Base-by-base conservation (phyloP, 1,139 yeast species). In the Suhomyces anneliseae region DNA sequence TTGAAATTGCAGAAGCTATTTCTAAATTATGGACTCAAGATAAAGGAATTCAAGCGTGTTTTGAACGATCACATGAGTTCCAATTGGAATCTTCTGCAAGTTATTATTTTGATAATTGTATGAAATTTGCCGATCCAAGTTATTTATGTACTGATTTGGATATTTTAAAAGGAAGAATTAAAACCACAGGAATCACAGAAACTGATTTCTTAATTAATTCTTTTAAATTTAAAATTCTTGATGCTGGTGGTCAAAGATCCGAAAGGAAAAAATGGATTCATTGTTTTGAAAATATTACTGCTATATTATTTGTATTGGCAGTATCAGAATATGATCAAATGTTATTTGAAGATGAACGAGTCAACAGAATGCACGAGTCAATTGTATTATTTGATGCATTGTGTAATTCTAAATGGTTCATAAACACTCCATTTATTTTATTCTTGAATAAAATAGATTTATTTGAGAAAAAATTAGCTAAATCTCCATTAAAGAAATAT, bases 241-340 rank as follows among this genome's bases (percentile, higher is more conserved):
- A 93, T 70, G 98, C 97, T 6, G 99, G 99, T 42, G 99, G 99
- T 2, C 99, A 93, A 68, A 75, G 99, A 49, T 83, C 92, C 37
- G 99, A 93, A 67, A 79, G 99, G 48, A 83, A 85, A 56, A 93
- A 93, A 64, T 93, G 99, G 99, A 88, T 93, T 51, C 97, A 92
- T 64, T 89, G 96, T 61, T 93, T 95, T 67, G 95, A 92, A 60
- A 90, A 88, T 54, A 90, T 93, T 47, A 87, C 96, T 0, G 90
- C 96, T 1, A 85, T 95, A 1, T 67, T 93, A 35, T 93, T 90
- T 66, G 97, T 93, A n/a, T 80, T 88, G 27, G 97, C 98, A 0
- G 83, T 90, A 34, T 83, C 90, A 40, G 99, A 93, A 67, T 93
- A 89, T 64, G 98, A 93, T 68, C 97, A 93, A 66, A 84, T 80